Conservation (phyloP, 2,329 filamentous ascomycete genomes). For the Colletotrichum cereale region DNA sequence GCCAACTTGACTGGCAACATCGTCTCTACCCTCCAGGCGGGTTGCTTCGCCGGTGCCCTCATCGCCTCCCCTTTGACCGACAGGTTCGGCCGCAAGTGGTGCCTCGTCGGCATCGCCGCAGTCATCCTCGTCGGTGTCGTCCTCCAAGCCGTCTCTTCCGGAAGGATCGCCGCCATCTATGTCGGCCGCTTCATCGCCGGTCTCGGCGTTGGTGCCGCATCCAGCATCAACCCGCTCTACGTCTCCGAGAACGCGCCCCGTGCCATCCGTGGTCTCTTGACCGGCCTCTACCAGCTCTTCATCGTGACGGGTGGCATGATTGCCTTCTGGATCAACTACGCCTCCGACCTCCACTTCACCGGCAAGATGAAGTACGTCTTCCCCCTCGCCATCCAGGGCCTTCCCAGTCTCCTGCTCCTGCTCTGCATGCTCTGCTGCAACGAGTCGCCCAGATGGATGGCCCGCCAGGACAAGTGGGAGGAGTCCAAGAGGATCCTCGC, state of each 20-base stretch:
- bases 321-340: constrained; percentile 66
- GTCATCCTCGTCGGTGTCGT: constrained; percentile 70
- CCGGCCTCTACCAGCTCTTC: constrained; percentile 60
- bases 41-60: constrained; percentile 48
- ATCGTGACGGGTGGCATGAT: constrained; percentile 59
- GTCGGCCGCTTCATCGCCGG: constrained; percentile 68
- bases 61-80: constrained; percentile 55
- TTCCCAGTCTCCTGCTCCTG: constrained; percentile 72
- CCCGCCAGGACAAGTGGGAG: constrained; percentile 74
- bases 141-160: constrained; percentile 69
- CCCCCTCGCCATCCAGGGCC: constrained; percentile 72
- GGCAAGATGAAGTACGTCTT: constrained; percentile 49
- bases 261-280: constrained; percentile 58
- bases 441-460: constrained; percentile 75
- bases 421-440: constrained; percentile 72
- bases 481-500: constrained; percentile 67
- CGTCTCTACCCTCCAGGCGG: constrained; percentile 46
- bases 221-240: constrained; percentile 58
- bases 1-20: constrained; percentile 45
- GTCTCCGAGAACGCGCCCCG: constrained; percentile 60
- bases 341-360: constrained; percentile 54
- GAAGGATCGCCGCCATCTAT: constrained; percentile 71
- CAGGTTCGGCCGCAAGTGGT: constrained; percentile 55
- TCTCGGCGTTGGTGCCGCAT: constrained; percentile 58
- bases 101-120: constrained; percentile 65